Evolutionary conservation across 441 rosid species (phyloP), one percentile per base, ranked within the genome.

Genomic region (Jatropha podagrica): DNA sequence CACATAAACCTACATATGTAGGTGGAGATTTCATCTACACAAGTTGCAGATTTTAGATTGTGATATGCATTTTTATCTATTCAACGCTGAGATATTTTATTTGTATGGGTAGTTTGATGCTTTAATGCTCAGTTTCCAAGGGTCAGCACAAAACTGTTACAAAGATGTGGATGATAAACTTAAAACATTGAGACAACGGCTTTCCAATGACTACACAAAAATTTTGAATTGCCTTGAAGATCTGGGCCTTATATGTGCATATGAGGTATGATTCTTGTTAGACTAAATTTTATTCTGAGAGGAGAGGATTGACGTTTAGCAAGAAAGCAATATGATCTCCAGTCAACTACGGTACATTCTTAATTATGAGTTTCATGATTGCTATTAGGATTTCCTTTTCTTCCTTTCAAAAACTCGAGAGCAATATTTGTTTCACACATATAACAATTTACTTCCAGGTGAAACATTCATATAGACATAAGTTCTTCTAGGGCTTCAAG

Each of bases 221-320:
- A 89, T 93, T 78, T 76, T 91, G 81, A 85, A 84, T 78, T 95
- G 98, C 81, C 92, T 95, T 73, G 92, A 92, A 74, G 89, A 89
- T 82, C 93, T 95, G 59, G 98, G 99, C 66, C 92, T 89, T 71
- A 72, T 87, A 59, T 95, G 99, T 82, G 91, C 98, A 58, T 81
- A 85, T 71, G 90, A 92, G 97, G 99, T 93, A 89, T 76, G 83
- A 46, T 68, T 72, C 56, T 69, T 72, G 48, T 44, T 18, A 9
- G 73, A 26, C 14, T 73, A 74, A 68, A 9, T 74, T 76, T 41
- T 49, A 26, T 65, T 41, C 54, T 14, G 76, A 44, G 58, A 54
- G 26, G 52, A 71, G 18, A 54, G 27, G 20, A 56, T 62, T 65
- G 4, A 48, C 49, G 56, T 71, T 37, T 37, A 58, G 23, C 63